Evolutionary conservation across 805 yeast species (phyloP), one percentile per base, ranked within the genome.

Genomic region (Ogataea trehaloabstinens): DNA sequence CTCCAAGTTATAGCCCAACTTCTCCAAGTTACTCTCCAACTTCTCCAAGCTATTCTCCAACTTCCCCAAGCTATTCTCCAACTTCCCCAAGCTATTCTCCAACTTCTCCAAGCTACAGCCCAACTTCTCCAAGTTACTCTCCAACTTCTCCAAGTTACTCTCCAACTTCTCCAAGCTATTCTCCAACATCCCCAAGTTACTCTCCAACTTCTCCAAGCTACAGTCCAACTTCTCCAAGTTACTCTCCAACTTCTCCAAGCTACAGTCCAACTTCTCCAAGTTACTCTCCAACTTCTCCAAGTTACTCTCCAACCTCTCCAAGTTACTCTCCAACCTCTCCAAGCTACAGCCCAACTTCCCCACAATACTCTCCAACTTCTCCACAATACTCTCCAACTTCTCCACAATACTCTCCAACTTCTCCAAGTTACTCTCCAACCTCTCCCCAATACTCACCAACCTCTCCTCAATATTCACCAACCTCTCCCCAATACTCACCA

Each of bases 231-330:
- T 77, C 86, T 1, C 91, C 95, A 52, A 58, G 73, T 4, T 86
- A 86, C 56, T 73, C 83, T 0, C 95, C 95, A 40, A 80, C 88
- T 0, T 80, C 90, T 0, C 80, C 89, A 56, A 49, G 67, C 1
- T 80, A 77, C 53, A 70, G 76, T 0, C 82, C 82, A 46, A 75
- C 81, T 0, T 71, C 76, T 0, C 80, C 81, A 50, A 61, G 73
- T 2, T 80, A 79, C 59, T 67, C 76, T 1, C 86, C 90, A 29
- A 80, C 90, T 0, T 73, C 82, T 4, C 89, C 90, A 45, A 52
- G 64, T 12, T 82, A 82, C 54, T 74, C 84, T 0, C 95, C 95
- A 46, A 85, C 95, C 0, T 80, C 90, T 0, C 95, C 95, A 52
- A 57, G 71, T 7, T 89, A 87, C 59, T 72, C 82, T 3, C 95